A percentile compares a stretch with the other conserved stretches of the same genome.
Evolutionary conservation across 176 grass and related monocot species (phyloP).

Genomic region (Rhipidocladum racemiflorum): DNA sequence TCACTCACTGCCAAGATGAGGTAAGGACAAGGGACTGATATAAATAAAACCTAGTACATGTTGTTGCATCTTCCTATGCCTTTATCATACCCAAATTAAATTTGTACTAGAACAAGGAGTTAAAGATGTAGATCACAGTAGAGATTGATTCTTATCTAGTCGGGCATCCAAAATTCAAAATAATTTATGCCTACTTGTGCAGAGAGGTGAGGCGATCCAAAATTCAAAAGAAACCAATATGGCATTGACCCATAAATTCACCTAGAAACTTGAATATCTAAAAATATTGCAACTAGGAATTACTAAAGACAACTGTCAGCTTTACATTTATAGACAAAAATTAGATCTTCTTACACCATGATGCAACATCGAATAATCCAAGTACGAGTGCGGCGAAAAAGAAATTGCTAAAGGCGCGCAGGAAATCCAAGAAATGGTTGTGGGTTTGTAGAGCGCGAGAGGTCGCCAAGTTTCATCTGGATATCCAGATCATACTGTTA

Average conservation of each 20-base stretch:
- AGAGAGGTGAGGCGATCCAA: conserved; percentile 24
- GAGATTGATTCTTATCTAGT: conserved; percentile 21
- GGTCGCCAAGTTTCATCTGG: too few relatives aligned
- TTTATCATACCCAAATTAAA: background rate
- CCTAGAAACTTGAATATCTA: background rate
- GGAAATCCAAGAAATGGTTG: too few relatives aligned
- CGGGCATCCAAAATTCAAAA: conserved; percentile 5
- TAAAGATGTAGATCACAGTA: conserved; percentile 25
- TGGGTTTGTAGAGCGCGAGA: too few relatives aligned
- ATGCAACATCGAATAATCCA: background rate
- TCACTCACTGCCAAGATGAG: conserved; percentile 27
- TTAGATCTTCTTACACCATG: background rate
- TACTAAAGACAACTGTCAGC: background rate
- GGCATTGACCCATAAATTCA: background rate
- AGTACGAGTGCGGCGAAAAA: background rate
- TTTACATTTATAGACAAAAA: conserved; percentile 4
- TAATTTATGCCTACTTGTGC: conserved; percentile 39
- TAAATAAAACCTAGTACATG: conserved; percentile 13
- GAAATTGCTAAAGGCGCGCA: conserved; percentile 6
- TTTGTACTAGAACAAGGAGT: background rate
- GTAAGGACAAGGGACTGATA: conserved; percentile 17
- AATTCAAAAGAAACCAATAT: conserved; percentile 7
- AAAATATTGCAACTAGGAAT: background rate
- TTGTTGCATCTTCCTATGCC: conserved; percentile 10
- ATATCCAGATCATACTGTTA: too few relatives aligned